A percentile compares a stretch with the other conserved stretches of the same genome.
These are phyloP conservation scores for Gloeostereum incarnatum DNA, from an alignment of 768 basidiomycete species.

Conservation along the genomic window DNA sequence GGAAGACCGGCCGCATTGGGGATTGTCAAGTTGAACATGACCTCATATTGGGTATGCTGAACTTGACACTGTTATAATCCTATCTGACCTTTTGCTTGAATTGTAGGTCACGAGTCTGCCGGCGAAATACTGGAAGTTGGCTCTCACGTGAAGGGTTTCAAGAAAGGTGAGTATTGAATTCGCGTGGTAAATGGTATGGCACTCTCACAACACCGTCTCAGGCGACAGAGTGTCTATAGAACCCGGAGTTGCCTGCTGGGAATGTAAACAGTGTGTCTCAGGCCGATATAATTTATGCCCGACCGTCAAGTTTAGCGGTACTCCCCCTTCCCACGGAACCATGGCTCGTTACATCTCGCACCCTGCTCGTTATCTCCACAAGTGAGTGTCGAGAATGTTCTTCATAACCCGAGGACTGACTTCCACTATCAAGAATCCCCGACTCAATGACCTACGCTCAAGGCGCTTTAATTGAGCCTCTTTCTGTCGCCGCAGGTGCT, in stretches of 20 bases:
- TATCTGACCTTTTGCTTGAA: background rate
- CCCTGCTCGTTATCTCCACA: constrained; percentile 2
- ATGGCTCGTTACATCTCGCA: constrained; percentile 1
- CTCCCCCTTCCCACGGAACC: constrained; percentile 3
- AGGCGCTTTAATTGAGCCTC: background rate
- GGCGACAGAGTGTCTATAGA: constrained; percentile 4
- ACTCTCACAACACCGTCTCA: background rate
- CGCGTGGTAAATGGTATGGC: background rate
- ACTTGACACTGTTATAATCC: background rate
- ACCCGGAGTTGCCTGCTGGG: constrained; percentile 5
- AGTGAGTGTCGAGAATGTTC: background rate
- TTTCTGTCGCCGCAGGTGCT: background rate
- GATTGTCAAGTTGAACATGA: constrained; percentile 4
- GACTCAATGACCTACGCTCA: constrained; percentile 2
- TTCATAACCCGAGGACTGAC: background rate
- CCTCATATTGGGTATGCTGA: constrained; percentile 1
- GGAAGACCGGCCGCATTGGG: constrained; percentile 5
- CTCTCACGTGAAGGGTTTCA: background rate
- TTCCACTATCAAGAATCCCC: background rate
- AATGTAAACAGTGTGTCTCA: constrained; percentile 4
- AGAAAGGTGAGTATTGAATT: background rate
- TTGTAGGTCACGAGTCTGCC: constrained; percentile 2
- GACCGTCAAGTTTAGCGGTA: constrained; percentile 2
- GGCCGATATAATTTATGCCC: constrained; percentile 6
- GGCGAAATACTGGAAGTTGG: constrained; percentile 1